Evolutionary conservation across 805 yeast species (phyloP), one percentile per base, ranked within the genome.

Genomic region (Candida quercuum): DNA sequence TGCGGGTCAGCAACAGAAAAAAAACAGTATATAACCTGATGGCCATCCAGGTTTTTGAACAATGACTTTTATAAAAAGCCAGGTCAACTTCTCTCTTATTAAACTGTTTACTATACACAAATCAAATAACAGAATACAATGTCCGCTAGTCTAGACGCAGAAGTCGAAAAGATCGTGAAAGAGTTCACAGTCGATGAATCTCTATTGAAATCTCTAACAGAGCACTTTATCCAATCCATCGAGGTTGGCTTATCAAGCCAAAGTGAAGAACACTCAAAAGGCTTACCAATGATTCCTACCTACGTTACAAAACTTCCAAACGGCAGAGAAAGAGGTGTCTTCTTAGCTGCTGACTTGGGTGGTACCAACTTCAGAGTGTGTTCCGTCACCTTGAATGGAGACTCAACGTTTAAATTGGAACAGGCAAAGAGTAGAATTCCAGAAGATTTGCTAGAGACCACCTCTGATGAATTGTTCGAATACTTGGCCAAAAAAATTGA

Each of bases 341-440:
- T 72, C 45, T 66, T 91, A 42, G 98, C 98, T 38, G 95, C 93
- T 5, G 98, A 91, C 57, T 70, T 91, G 37, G 99, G 99, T 45
- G 98, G 98, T 35, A 89, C 98, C 40, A 89, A 93, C 60, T 87
- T 91, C 64, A 73, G 99, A 53, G 96, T 93, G 19, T 88, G 97
- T 57, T 87, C 96, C 2, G 89, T 91, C 22, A 59, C 71, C 26
- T 70, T 91, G 50, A 67, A 72, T 35, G 94, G 94, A 37, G 80
- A 80, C 53, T 86, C 85, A 48, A 80, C 91, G n/a, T 88, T 81
- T 59, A 68, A 72, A 18, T 63, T 89, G 42, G 75, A 76, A 47
- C 96, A 91, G 59, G 64, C 78, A 35, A 89, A 91, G 61, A 72
- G 72, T 44, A 81, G 81, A 40, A 84, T 93, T 31, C 96, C 97